Base-by-base conservation (phyloP, 768 basidiomycete genomes). In the Fibroporia radiculosa region DNA sequence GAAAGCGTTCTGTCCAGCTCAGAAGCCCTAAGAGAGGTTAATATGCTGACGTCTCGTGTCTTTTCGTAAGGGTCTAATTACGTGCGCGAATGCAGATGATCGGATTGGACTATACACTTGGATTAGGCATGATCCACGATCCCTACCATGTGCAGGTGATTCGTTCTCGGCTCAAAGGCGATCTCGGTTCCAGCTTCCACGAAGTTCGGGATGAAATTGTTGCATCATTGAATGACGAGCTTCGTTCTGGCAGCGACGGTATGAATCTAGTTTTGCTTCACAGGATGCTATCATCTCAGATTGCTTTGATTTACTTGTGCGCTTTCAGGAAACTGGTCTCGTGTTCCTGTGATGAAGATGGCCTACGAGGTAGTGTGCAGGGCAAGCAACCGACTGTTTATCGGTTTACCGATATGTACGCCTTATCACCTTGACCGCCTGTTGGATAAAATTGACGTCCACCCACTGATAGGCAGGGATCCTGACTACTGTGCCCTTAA, bases 381-480 rank as follows among this genome's bases (percentile, higher is more conserved):
- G 18, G 61, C 66, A 11, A 67, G 60, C 50, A 72, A 70, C 47
- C 62, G 73, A 1, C 45, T 71, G 6, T 72, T 74, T 45, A 67
- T 77, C 29, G 73, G 72, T 1, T 48, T 67, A 3, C 69, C 72
- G 2, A 47, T 72, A 12, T 75, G 73, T 73, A 44, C 41, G 65
- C 54, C 16, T 23, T 19, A 6, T 13, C n/a, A 11, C 16, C 4
- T 2, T 1, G 6, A 23, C 16, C 20, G 38, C 18, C 22, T 23
- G 23, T 10, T 39, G 10, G 11, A 18, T 39, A 18, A 6, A 7
- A 19, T 22, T 18, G 20, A 2, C 28, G 22, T 6, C 12, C 27
- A 7, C 20, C 16, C 16, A 11, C 23, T 6, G 31, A 2, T 35
- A 77, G 74, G 74, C 53, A 57, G 66, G 28, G 44, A 73, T 39